phyloP scores from a whole-genome alignment of 1,284 basidiomycete genomes.

The Mixia osmundae region DNA sequence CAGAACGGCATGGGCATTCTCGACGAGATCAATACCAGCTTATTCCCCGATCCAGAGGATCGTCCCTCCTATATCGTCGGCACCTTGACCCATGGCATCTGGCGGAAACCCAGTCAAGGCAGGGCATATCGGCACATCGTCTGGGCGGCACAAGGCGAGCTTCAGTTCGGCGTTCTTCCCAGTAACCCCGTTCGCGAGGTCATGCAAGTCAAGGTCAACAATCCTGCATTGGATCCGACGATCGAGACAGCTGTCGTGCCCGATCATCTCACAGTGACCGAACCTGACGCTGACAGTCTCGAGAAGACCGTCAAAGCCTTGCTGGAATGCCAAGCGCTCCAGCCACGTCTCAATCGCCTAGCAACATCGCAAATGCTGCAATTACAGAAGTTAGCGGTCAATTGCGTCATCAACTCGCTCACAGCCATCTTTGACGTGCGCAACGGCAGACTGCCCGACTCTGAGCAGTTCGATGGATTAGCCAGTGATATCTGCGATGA shows the following conservation, averaged over 20 bases:
- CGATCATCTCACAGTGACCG: conserved; percentile 30
- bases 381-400: conserved; percentile 62
- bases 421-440: conserved; percentile 56
- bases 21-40: conserved; percentile 40
- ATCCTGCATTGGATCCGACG: conserved; percentile 14
- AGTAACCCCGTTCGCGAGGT: conserved; percentile 27
- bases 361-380: conserved; percentile 43
- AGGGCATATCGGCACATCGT: background rate
- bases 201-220: conserved; percentile 8
- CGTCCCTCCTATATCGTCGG: conserved; percentile 73
- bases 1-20: conserved; percentile 82
- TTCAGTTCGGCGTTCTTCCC: conserved; percentile 57
- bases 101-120: conserved; percentile 16
- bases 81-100: conserved; percentile 58
- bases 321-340: conserved; percentile 33
- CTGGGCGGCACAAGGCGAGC: background rate
- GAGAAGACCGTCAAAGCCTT: conserved; percentile 45
- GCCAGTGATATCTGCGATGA: conserved; percentile 15
- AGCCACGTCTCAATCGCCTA: conserved; percentile 43
- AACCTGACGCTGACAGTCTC: conserved; percentile 28
- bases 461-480: conserved; percentile 13
- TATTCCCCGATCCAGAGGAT: conserved; percentile 46
- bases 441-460: conserved; percentile 40
- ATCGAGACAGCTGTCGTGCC: conserved; percentile 23
- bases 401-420: conserved; percentile 66